Base-by-base conservation (phyloP, 1,284 basidiomycete species). In the Amylostereum chailletii region DNA sequence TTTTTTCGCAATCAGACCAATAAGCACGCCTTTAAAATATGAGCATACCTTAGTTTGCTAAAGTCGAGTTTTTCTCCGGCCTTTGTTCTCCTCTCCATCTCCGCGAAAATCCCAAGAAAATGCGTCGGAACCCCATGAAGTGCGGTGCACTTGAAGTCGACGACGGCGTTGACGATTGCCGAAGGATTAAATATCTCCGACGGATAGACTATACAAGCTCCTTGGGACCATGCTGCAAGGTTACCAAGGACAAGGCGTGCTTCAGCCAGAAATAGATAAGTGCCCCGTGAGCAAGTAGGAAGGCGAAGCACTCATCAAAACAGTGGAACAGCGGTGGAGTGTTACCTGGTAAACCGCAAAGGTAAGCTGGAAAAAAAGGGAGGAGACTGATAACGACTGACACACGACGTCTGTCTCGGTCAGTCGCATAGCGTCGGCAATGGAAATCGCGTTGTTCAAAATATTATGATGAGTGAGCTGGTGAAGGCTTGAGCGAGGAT, bases 41-140 rank as follows among this genome's bases (percentile, higher is more conserved):
- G 27, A 19, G 57, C 65, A 34, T 46, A 85, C 83, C 86, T 72
- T 30, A 89, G 65, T 8, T 58, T 63, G 32, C 68, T 64, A 11
- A 77, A 67, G 56, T 86, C 74, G 2, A 76, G 53, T 4, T 51
- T 57, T 48, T 77, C 69, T 0, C 79, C 77, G 4, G 54, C 67
- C 1, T 68, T 62, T 41, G 67, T 67, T 42, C 83, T 66, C 47
- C 70, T 73, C 51, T 81, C 76, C 3, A 89, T 70, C 61, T 87
- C 85, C 0, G 75, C 64, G 19, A 92, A 68, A 1, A 90, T 75
- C 3, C 82, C 86, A 3, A 89, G 70, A 64, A 91, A 91, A 61
- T 91, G 89, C 0, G 89, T 90, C 0, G 90, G 89, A 1, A 92
- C 90, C 5, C 89, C 90, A 57, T 92, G 87, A 46, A 92, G 66